Evolutionary conservation across 495 filamentous ascomycete genomes (phyloP), one percentile per base, ranked within the genome.

Genomic region (Penicillium lagena): DNA sequence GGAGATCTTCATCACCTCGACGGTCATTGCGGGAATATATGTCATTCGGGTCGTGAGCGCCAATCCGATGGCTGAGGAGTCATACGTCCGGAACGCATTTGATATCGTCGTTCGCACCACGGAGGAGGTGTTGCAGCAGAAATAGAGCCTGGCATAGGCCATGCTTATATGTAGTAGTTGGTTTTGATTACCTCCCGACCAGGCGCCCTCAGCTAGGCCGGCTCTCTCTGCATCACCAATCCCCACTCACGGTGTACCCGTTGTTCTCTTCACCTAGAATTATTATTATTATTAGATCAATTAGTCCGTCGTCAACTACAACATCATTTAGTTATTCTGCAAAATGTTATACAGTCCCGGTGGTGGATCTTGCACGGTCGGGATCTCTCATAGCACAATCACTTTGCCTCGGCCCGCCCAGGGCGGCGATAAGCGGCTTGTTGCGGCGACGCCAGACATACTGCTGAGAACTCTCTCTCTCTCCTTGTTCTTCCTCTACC

Each of bases 1-100:
- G 1, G 79, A 89, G 65, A 83, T 96, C 35, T 96, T 88, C 66
- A 70, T 96, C 14, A 95, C 93, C 1, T 83, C 83, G 45, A 85
- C 79, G 1, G 75, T 89, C 12, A 71, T 95, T 17, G 80, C 79
- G n/a, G 87, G 83, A 4, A 63, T 81, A 2, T 89, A 89, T 67
- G 80, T 81, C 2, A 95, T 98, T 45, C 75, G 93, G 0, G 78
- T 97, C 22, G 81, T 95, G 9, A 85, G 83, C 42, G 81, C 80
- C 13, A 87, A 83, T 41, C 71, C 73, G 35, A 70, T 73, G 12
- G 78, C 86, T 0, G 79, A 90, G 66, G 83, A 86, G 64, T 78
- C 80, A 53, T 83, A 86, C 62, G 62, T 96, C 8, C 66, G 73
- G 41, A 74, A 75, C 49, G 85, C 88, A 4, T 95, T 95, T 68